Evolutionary conservation across 345 rosid species (phyloP), one percentile per base, ranked within the genome.

Genomic region (Eucalyptus cladocalyx): DNA sequence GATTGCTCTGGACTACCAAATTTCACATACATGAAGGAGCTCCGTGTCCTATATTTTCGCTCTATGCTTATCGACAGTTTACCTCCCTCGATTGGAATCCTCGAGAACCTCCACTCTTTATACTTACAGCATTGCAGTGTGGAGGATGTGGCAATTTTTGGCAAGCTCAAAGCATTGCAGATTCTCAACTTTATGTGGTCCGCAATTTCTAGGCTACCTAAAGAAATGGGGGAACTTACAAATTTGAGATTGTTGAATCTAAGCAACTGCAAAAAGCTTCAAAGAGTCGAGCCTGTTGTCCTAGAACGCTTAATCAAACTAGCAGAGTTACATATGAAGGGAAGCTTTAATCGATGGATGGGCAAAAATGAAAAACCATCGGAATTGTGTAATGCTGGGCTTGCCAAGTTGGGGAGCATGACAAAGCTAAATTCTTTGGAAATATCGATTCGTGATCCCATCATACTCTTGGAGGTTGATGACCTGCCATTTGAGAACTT

Each of bases 231-330:
- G 6, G 1, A 9, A 1, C 8, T 56, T 0, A 56, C 62, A 1
- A 56, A 56, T 23, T 0, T 56, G 0, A 24, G 28, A 56, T 56
- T 0, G 14, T 24, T 56, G 30, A 24, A 24, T 58, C 6, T 56
- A 9, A 5, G 3, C 3, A 0, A 5, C 0, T 56, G 30, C 30
- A 0, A 2, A 0, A 0, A 1, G 0, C 62, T 56, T 56, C 0
- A 0, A 0, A 56, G 0, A 56, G 10, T 58, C 0, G 30, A 10
- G 30, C 6, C 6, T 11, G 30, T 7, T 0, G 62, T 1, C 7
- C 2, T 58, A 0, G 2, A 58, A 2, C 0, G 62, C 43, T 42
- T 42, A 42, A 42, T 7, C 26, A 49, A n/a, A n/a, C n/a, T 40
- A 40, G 42, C 5, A 40, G 42, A 40, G 42, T 40, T 40, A 5